A percentile compares a stretch with the other conserved stretches of the same genome.
phyloP scores from a whole-genome alignment of 2,329 filamentous ascomycete species.

The Mollisia scopiformis region DNA sequence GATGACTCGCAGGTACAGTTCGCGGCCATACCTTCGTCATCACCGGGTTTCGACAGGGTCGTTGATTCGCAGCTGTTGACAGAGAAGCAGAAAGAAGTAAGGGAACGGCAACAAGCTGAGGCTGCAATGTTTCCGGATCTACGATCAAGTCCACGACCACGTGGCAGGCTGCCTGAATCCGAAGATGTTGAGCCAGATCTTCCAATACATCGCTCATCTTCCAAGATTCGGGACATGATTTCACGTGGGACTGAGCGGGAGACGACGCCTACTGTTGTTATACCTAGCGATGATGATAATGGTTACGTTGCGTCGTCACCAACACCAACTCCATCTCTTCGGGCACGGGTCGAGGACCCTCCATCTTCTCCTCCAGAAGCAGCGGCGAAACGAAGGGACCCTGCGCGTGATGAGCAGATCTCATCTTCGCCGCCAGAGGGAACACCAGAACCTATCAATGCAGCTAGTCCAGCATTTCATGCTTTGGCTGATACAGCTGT shows the following conservation, averaged over 20 bases:
- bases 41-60: slow-evolving; percentile 49
- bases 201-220: slow-evolving; percentile 26
- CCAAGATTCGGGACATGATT: slow-evolving; percentile 17
- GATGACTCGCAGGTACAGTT: slow-evolving; percentile 85
- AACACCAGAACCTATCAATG: neutral
- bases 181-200: slow-evolving; percentile 30
- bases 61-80: slow-evolving; percentile 76
- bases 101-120: slow-evolving; percentile 68
- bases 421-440: slow-evolving; percentile 28
- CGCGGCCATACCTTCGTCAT: slow-evolving; percentile 67
- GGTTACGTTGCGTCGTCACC: slow-evolving; percentile 57
- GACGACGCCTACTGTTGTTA: slow-evolving; percentile 29
- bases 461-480: neutral
- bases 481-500: neutral
- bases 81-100: slow-evolving; percentile 77
- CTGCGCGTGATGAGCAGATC: slow-evolving; percentile 38
- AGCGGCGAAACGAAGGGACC: slow-evolving; percentile 54
- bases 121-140: slow-evolving; percentile 71
- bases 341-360: slow-evolving; percentile 55
- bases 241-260: slow-evolving; percentile 19
- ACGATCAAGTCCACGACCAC: slow-evolving; percentile 52
- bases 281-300: slow-evolving; percentile 32
- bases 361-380: slow-evolving; percentile 61
- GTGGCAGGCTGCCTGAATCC: slow-evolving; percentile 16
- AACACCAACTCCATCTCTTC: slow-evolving; percentile 51